Evolutionary conservation across 1,139 yeast genomes (phyloP), one percentile per base, ranked within the genome.

Genomic region (Saccharomycopsis hybrid): DNA sequence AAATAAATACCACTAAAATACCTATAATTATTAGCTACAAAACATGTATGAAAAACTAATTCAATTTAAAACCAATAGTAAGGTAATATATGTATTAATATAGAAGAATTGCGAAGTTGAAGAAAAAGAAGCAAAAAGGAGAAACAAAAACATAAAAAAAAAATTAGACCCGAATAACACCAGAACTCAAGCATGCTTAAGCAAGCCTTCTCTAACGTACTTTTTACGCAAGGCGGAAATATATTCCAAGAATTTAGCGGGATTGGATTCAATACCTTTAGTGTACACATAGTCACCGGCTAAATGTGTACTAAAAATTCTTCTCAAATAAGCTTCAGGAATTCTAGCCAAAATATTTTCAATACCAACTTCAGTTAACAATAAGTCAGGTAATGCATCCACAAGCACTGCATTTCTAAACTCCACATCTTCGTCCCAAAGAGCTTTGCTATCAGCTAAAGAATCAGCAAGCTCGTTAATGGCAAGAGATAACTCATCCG

Each of bases 401-500:
- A 74, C 65, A 58, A 92, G 75, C 40, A 92, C 83, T 24, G 80
- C 81, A 63, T 87, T 80, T 69, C 96, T 80, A 71, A 92, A 84
- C 46, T 69, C 74, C 27, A 70, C 69, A 63, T 92, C 97, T 58
- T 84, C 85, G 53, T 76, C 74, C 97, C 97, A 92, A 62, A 92
- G 73, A 62, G 83, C 89, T 60, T 81, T 81, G 38, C 95, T 84
- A 52, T 78, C 76, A 44, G 94, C 83, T 60, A 92, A 77, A 69
- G 90, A 96, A 65, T 89, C 97, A 53, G 85, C 88, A 60, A 92
- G 76, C 60, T 85, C 85, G 68, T 90, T 92, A 63, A 92, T 92
- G 43, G 96, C 84, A 57, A 77, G 76, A 4, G 97, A 88, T 53
- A 92, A 74, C 58, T 82, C 81, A 67, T 92, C 97, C 27, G 96